These are phyloP conservation scores for Candida sojae DNA, from an alignment of 1,139 yeast species.

Conservation along the genomic window DNA sequence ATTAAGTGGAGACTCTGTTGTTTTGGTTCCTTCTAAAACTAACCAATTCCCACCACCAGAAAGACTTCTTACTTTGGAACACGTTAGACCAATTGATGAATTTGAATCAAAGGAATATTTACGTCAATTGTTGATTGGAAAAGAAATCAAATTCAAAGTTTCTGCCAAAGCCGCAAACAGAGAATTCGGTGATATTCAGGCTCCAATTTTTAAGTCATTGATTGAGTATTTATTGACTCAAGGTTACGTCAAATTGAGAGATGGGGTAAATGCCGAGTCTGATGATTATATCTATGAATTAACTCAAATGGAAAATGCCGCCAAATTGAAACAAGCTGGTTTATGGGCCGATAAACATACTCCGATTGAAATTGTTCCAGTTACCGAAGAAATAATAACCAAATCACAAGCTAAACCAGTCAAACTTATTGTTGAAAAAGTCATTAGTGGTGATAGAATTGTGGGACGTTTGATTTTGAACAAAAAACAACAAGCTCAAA, in stretches of 20 bases:
- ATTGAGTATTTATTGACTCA: slow-evolving; percentile 56
- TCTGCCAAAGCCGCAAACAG: slow-evolving; percentile 53
- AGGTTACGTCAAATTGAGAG: slow-evolving; percentile 67
- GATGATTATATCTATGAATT: slow-evolving; percentile 27
- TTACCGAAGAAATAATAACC: slow-evolving; percentile 39
- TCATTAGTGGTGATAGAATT: slow-evolving; percentile 75
- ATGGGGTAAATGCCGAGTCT: slow-evolving; percentile 45
- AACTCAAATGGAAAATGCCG: slow-evolving; percentile 43
- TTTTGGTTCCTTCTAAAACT: slow-evolving; percentile 57
- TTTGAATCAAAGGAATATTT: slow-evolving; percentile 64
- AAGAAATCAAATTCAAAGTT: slow-evolving; percentile 62
- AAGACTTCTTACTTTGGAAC: slow-evolving; percentile 62
- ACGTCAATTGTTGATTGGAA: slow-evolving; percentile 67
- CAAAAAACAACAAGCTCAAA: slow-evolving; percentile 44
- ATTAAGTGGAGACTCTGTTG: slow-evolving; percentile 72
- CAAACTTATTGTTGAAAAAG: slow-evolving; percentile 69
- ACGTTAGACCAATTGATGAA: slow-evolving; percentile 51
- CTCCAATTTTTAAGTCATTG: slow-evolving; percentile 66
- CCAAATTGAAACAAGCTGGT: slow-evolving; percentile 52
- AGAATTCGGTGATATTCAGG: slow-evolving; percentile 71
- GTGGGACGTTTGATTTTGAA: slow-evolving; percentile 56
- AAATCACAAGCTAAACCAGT: slow-evolving; percentile 43
- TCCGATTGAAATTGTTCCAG: slow-evolving; percentile 25
- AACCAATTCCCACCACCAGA: slow-evolving; percentile 54
- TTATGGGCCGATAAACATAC: slow-evolving; percentile 47